Evolutionary conservation across 2,329 filamentous ascomycete genomes (phyloP), one percentile per base, ranked within the genome.

Genomic region (Orbilia ellipsospora): DNA sequence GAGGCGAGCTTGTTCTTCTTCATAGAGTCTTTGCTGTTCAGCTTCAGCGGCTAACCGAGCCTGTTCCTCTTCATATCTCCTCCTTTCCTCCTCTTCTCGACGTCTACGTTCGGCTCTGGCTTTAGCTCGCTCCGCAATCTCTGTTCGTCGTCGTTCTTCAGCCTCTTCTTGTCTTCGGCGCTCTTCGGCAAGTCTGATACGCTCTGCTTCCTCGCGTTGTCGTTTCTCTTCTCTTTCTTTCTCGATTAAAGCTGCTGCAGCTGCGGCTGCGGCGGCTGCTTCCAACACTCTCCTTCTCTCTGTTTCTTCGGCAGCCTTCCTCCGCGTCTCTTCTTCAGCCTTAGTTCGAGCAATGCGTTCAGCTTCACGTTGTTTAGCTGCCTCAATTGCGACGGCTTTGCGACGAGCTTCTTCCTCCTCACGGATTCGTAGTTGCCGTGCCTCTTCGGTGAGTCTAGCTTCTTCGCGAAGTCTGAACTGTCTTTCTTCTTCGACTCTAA

Each of bases 121-220:
- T 42, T 63, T 57, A 50, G 52, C 57, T 45, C 73, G 73, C 40
- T 76, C 72, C 2, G 59, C 60, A 36, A 69, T 65, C 40, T 76
- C 73, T 12, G 56, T 48, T 23, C 65, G 73, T 44, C 55, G 65
- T 26, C 67, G 59, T 48, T 75, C 72, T 54, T 69, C 73, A 26
- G 69, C 69, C 51, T 72, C 67, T 57, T 67, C 69, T 52, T 68
- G 55, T 62, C 44, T 48, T 44, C 42, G 54, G 18, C 60, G 67
- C 55, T 70, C 56, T 26, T 65, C 62, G 8, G 69, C 69, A 56
- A 65, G 40, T 40, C 55, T 51, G 28, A 52, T 26, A 18, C 61
- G 55, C 60, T 75, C 70, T 44, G 69, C 73, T 61, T 76, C 73
- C 15, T 76, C 73, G 4, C 73, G 65, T 40, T 55, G 42, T n/a